A percentile compares a stretch with the other conserved stretches of the same genome.
These are phyloP conservation scores for Brasilioporus rufonigricans DNA, from an alignment of 768 basidiomycete genomes.

Conservation along the genomic window DNA sequence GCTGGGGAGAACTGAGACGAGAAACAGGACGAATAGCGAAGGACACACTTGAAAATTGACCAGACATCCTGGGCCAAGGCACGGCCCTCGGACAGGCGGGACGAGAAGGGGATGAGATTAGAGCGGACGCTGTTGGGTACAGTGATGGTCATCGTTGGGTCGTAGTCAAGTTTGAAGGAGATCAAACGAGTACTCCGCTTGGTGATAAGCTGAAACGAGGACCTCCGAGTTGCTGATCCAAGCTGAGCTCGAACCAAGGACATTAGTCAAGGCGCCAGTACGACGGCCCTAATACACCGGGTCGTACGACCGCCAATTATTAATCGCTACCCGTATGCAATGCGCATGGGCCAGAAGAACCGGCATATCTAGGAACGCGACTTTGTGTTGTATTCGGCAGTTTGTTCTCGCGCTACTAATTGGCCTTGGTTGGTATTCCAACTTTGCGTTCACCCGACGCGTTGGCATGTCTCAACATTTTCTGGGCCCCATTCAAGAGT, in stretches of 20 bases:
- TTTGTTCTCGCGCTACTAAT: slow-evolving; percentile 5
- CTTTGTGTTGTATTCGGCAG: no score
- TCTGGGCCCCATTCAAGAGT: slow-evolving; percentile 33
- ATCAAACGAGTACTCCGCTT: background rate
- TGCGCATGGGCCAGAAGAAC: no score
- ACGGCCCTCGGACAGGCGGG: slow-evolving; percentile 69
- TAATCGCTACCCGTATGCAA: no score
- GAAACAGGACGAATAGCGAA: slow-evolving; percentile 1
- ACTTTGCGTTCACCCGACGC: background rate
- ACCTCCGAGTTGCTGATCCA: background rate
- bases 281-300: background rate
- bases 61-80: slow-evolving; percentile 84
- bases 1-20: slow-evolving; percentile 39
- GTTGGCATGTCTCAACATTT: slow-evolving; percentile 15
- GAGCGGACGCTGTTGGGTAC: slow-evolving; percentile 35
- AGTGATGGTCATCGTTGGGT: background rate
- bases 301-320: no score
- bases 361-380: no score
- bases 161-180: background rate
- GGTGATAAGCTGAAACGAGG: background rate
- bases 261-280: background rate
- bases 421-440: background rate
- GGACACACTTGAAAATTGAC: slow-evolving; percentile 79
- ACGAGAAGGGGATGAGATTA: slow-evolving; percentile 64
- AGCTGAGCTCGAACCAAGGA: background rate